A percentile compares a stretch with the other conserved stretches of the same genome.
phyloP scores from a whole-genome alignment of 208 protist species.

The Trypanosoma melophagium region DNA sequence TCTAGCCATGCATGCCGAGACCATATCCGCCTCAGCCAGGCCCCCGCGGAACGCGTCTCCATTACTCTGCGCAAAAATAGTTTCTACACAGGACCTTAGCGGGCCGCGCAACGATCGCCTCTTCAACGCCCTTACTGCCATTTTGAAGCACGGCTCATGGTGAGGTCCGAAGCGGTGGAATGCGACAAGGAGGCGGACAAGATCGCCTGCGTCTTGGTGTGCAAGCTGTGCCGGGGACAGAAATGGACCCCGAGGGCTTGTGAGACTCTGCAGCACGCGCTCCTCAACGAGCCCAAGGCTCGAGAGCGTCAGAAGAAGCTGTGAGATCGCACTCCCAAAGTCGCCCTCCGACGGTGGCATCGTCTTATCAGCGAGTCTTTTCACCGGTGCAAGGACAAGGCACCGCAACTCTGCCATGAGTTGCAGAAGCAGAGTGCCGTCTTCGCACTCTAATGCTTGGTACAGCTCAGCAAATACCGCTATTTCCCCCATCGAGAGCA shows the following conservation, averaged over 20 bases:
- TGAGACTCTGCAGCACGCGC: constrained; percentile 39
- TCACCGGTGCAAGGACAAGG: constrained; percentile 22
- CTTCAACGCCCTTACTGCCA: constrained; percentile 22
- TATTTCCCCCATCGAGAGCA: constrained; percentile 46
- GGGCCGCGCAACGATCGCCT: constrained; percentile 22
- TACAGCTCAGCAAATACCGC: constrained; percentile 60
- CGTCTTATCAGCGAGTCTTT: neutral
- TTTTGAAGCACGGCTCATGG: constrained; percentile 49
- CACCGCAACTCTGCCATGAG: constrained; percentile 55
- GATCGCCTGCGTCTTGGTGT: constrained; percentile 35
- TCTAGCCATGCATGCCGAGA: neutral
- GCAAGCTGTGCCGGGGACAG: constrained; percentile 29
- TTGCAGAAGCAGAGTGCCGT: constrained; percentile 62
- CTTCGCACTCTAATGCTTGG: constrained; percentile 43
- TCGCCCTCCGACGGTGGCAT: too few species aligned
- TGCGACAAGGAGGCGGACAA: constrained; percentile 50
- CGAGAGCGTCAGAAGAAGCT: constrained; percentile 54
- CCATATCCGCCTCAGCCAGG: neutral
- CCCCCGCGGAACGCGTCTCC: neutral
- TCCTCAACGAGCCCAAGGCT: constrained; percentile 62
- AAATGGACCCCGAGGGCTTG: constrained; percentile 5
- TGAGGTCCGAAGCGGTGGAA: constrained; percentile 74
- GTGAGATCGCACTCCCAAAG: constrained; percentile 16
- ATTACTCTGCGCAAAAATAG: neutral
- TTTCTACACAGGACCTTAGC: constrained; percentile 5